Evolutionary conservation across 345 rosid species (phyloP), one percentile per base, ranked within the genome.

Genomic region (Sapria himalayana): DNA sequence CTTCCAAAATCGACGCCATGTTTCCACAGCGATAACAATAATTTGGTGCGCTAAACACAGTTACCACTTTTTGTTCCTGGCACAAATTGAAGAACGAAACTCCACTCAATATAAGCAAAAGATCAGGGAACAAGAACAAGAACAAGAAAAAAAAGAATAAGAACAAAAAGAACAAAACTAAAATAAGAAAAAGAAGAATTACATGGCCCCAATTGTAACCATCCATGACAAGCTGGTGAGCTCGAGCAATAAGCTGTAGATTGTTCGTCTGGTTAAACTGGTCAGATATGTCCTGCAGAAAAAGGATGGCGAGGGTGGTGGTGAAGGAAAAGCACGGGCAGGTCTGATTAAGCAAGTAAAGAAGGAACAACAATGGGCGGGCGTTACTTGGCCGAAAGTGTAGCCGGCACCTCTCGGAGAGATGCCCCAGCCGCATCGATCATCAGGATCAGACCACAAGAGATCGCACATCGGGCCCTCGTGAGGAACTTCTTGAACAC

Each of bases 401-500:
- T 81, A 81, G 39, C 93, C 93, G 7, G 93, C 96, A 53, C 96
- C 96, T 51, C 96, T 73, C 1, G 96, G 96, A 46, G 93, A 81
- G 61, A 85, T 78, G 19, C 93, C 96, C 96, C 92, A 85, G 25
- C 92, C 93, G 67, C 93, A 80, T 2, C 93, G 71, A 56, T 85
- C 96, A 52, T 85, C 96, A 1, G 96, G 96, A 39, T 81, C 96
- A 27, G 93, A 81, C 96, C 96, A 85, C 52, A 85, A 58, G n/a
- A 85, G 84, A 62, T 85, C 96, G 52, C 96, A 85, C 93, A 85
- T 81, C 19, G 96, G 93, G 50, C 96, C 96, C 59, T 85, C 96
- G 41, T 85, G 96, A 22, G 96, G 96, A 54, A 85, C 93, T 66
- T 85, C 93, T 67, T 78, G 93, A 57, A 77, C 84, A 19, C 96